Evolutionary conservation across 2,329 filamentous ascomycete genomes (phyloP), one percentile per base, ranked within the genome.

Genomic region (Westerdykella aurantiaca): DNA sequence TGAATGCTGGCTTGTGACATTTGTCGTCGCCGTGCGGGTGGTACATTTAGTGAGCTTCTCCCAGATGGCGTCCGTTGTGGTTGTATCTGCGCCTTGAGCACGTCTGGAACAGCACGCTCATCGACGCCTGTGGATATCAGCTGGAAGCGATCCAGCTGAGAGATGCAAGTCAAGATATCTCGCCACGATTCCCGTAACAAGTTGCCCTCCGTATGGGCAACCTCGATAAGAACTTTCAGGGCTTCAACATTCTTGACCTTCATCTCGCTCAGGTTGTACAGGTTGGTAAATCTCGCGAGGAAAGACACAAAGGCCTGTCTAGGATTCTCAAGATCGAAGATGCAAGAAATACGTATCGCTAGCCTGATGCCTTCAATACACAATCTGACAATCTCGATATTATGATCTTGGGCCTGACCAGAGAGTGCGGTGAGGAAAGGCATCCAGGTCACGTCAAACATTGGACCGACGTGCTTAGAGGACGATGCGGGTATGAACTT

Each of bases 391-490:
- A 93, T 87, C 53, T 96, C 89, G 4, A 95, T 75, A 58, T 96
- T 96, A 55, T 95, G 87, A 61, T 95, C 90, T 57, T 97, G 93
- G 64, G 93, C 90, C 55, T 94, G 87, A 40, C 87, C 90, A 1
- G 91, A 96, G 21, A 98, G 77, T 0, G 90, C 90, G 5, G 91
- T 97, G 60, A 98, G 85, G 67, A 96, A 94, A 9, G 91, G 95
- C 91, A 97, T 98, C 93, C 93, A 98, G 0, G 89, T 94, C 18
- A 95, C 89, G 58, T 95, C 90, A 61, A 98, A 97, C 93, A 98
- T 98, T 0, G 93, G 89, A 0, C 93, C 93, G 39, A 96, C 86
- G 65, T 98, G 93, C 57, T 88, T 91, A 64, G 88, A 90, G 0
- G 90, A 97, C 1, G 88, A 93, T 3, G 93, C 93, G 1, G 88